A percentile compares a stretch with the other conserved stretches of the same genome.
Conservation (phyloP, 768 basidiomycete species). For the Trametes villosa region DNA sequence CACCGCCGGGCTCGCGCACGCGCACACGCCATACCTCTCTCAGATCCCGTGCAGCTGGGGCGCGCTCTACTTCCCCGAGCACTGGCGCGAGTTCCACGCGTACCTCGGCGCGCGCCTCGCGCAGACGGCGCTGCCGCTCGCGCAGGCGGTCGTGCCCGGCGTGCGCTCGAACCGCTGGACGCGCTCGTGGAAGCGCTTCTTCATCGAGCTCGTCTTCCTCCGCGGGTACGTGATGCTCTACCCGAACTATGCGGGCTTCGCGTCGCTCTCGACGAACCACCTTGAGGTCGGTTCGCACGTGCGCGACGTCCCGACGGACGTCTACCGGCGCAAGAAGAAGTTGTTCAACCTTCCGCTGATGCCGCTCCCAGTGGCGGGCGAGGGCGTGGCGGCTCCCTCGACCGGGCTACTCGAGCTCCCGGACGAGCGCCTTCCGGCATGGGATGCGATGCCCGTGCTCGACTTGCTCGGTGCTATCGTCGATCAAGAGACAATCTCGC, state of each 20-base stretch:
- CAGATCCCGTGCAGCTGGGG: constrained; percentile 93
- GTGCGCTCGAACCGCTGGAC: constrained; percentile 84
- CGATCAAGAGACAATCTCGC: constrained; percentile 38
- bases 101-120: constrained; percentile 77
- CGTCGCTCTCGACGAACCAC: constrained; percentile 88
- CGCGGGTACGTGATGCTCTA: constrained; percentile 89
- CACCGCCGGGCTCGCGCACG: constrained; percentile 40
- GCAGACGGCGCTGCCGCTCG: constrained; percentile 45
- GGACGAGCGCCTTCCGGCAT: constrained; percentile 51
- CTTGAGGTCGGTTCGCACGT: constrained; percentile 86
- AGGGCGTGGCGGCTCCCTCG: constrained; percentile 12
- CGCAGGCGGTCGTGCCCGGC: constrained; percentile 61
- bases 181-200: constrained; percentile 87
- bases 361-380: constrained; percentile 42
- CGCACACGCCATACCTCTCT: constrained; percentile 76
- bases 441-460: constrained; percentile 63
- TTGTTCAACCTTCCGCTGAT: constrained; percentile 76
- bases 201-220: constrained; percentile 83
- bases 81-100: constrained; percentile 85
- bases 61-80: constrained; percentile 86
- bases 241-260: constrained; percentile 74
- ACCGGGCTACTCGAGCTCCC: constrained; percentile 65
- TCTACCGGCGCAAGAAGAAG: constrained; percentile 57
- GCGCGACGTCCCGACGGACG: constrained; percentile 51
- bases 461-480: constrained; percentile 51